Evolutionary conservation across 768 basidiomycete species (phyloP).

Genomic region (Termitomyces sp.): DNA sequence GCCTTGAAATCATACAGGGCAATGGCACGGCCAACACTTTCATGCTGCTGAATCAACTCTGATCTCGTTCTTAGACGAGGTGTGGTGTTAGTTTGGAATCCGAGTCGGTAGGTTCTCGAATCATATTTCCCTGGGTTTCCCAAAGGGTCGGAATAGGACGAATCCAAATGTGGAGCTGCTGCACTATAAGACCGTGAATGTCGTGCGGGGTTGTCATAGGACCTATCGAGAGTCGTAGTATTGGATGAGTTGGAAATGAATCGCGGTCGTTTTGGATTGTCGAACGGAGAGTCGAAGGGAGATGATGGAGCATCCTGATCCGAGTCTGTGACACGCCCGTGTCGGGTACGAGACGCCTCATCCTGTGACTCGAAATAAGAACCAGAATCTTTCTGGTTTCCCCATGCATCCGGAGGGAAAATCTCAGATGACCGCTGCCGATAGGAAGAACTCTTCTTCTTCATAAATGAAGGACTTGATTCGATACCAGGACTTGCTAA

Average conservation of each 20-base stretch:
- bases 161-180: background rate
- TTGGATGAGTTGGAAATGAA: slow-evolving; percentile 23
- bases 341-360: slow-evolving; percentile 17
- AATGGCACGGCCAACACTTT: slow-evolving; percentile 69
- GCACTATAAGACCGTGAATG: slow-evolving; percentile 8
- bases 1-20: slow-evolving; percentile 74
- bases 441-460: slow-evolving; percentile 31
- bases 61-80: slow-evolving; percentile 34
- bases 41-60: slow-evolving; percentile 43
- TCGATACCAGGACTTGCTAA: slow-evolving; percentile 36
- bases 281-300: slow-evolving; percentile 40
- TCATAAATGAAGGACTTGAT: slow-evolving; percentile 34
- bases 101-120: background rate
- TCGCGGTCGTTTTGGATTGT: slow-evolving; percentile 23
- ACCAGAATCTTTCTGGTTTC: slow-evolving; percentile 39
- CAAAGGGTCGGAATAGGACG: background rate
- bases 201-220: background rate
- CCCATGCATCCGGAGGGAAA: slow-evolving; percentile 71
- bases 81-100: background rate
- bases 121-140: background rate
- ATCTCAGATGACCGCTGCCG: slow-evolving; percentile 19
- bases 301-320: slow-evolving; percentile 23
- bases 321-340: slow-evolving; percentile 23
- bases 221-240: slow-evolving; percentile 4
- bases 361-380: slow-evolving; percentile 48